These are phyloP conservation scores for Umbelopsis sp. DNA, from an alignment of 371 early-diverging fungal species.

Conservation along the genomic window DNA sequence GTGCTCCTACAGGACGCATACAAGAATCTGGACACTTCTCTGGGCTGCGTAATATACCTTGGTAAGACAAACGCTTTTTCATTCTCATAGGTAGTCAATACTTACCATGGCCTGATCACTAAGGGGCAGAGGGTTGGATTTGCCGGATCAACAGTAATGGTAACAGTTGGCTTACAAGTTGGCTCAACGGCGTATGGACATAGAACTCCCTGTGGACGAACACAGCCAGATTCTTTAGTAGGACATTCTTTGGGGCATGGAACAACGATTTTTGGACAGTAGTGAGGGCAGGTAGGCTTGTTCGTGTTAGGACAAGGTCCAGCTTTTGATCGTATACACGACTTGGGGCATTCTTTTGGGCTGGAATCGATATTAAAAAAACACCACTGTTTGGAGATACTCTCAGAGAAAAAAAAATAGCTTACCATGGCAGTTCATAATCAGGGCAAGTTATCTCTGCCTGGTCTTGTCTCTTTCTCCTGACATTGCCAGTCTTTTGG, in stretches of 20 bases:
- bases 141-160: neutral
- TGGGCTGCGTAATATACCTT: slow-evolving; percentile 25
- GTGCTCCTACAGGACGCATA: slow-evolving; percentile 26
- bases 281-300: neutral
- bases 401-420: too few species aligned
- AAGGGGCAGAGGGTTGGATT: neutral
- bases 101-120: neutral
- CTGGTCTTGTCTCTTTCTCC: too few species aligned
- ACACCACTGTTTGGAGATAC: too few species aligned
- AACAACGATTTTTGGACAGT: neutral
- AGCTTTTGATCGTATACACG: neutral
- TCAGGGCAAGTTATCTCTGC: too few species aligned
- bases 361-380: too few species aligned
- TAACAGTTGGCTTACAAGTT: neutral
- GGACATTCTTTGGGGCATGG: neutral
- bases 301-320: neutral
- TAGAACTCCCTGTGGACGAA: neutral
- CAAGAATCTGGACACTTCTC: slow-evolving; percentile 30
- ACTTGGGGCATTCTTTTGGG: too few species aligned
- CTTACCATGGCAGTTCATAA: too few species aligned
- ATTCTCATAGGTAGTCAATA: neutral
- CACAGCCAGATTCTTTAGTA: neutral
- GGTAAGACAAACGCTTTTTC: neutral
- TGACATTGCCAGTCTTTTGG: too few species aligned
- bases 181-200: neutral